These are phyloP conservation scores for Mucor irregularis DNA, from an alignment of 371 early-diverging fungal species.

Conservation along the genomic window DNA sequence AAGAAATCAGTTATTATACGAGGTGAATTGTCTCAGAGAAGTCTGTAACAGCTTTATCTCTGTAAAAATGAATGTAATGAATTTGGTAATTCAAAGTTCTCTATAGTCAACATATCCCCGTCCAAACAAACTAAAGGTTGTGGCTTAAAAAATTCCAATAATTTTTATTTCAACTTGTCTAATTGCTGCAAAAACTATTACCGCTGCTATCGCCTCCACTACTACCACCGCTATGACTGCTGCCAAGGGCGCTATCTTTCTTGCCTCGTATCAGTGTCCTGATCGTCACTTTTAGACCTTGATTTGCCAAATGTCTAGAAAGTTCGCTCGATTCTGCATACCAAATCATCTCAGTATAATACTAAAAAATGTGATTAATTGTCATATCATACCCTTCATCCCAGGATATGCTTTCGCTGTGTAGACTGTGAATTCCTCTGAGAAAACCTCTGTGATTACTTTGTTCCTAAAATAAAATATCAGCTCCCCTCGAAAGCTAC, in stretches of 20 bases:
- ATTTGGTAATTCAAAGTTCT: no score
- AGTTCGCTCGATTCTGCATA: slow-evolving; percentile 68
- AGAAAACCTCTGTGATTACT: slow-evolving; percentile 28
- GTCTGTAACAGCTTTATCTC: no score
- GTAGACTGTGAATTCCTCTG: slow-evolving; percentile 52
- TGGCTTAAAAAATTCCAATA: no score
- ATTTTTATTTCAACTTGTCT: no score
- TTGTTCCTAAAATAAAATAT: slow-evolving; percentile 9
- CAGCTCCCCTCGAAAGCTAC: neutral
- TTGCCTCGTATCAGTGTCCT: slow-evolving; percentile 37
- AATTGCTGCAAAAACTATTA: no score
- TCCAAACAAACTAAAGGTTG: neutral
- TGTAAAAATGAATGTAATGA: no score
- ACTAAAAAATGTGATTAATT: slow-evolving; percentile 1
- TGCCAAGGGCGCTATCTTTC: neutral
- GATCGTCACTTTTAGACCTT: slow-evolving; percentile 69
- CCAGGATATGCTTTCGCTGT: slow-evolving; percentile 64
- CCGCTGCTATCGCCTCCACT: neutral
- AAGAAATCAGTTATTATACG: no score
- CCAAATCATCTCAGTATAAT: no score
- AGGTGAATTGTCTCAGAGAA: no score
- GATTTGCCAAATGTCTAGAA: slow-evolving; percentile 64
- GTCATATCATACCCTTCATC: slow-evolving; percentile 53
- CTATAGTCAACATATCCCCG: neutral
- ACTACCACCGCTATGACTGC: neutral